Conservation (phyloP, 805 yeast genomes). For the Tetrapisispora taiwanensis region DNA sequence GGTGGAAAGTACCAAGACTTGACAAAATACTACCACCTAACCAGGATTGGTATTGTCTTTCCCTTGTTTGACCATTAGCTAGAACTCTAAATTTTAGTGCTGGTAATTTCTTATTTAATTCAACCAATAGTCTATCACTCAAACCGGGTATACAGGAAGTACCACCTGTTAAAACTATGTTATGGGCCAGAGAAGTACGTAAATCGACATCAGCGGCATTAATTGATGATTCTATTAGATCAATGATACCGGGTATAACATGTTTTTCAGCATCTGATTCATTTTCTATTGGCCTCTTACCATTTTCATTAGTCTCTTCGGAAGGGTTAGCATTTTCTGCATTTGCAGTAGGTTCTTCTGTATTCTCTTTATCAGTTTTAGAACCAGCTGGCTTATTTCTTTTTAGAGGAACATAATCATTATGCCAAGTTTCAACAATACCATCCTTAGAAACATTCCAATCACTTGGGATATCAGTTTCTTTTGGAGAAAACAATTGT, state of each 20-base stretch:
- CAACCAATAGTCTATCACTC: slow-evolving; percentile 64
- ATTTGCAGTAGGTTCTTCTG: slow-evolving; percentile 20
- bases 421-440: slow-evolving; percentile 40
- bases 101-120: slow-evolving; percentile 60
- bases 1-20: slow-evolving; percentile 88
- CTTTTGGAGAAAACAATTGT: slow-evolving; percentile 56
- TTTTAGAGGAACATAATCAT: slow-evolving; percentile 68
- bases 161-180: slow-evolving; percentile 81
- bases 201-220: slow-evolving; percentile 63
- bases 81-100: slow-evolving; percentile 78
- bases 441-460: slow-evolving; percentile 40
- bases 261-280: slow-evolving; percentile 3
- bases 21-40: slow-evolving; percentile 85
- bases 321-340: slow-evolving; percentile 11
- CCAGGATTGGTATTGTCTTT: slow-evolving; percentile 78
- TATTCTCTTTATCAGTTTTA: slow-evolving; percentile 26
- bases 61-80: slow-evolving; percentile 67
- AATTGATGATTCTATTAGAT: slow-evolving; percentile 47
- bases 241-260: slow-evolving; percentile 41
- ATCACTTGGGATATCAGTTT: slow-evolving; percentile 31
- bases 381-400: slow-evolving; percentile 34
- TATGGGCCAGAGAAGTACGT: slow-evolving; percentile 78
- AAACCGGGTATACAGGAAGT: slow-evolving; percentile 72
- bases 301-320: slow-evolving; percentile 18
- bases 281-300: slow-evolving; percentile 22